Evolutionary conservation across 2,329 filamentous ascomycete species (phyloP).

Genomic region (Didymella sp.): DNA sequence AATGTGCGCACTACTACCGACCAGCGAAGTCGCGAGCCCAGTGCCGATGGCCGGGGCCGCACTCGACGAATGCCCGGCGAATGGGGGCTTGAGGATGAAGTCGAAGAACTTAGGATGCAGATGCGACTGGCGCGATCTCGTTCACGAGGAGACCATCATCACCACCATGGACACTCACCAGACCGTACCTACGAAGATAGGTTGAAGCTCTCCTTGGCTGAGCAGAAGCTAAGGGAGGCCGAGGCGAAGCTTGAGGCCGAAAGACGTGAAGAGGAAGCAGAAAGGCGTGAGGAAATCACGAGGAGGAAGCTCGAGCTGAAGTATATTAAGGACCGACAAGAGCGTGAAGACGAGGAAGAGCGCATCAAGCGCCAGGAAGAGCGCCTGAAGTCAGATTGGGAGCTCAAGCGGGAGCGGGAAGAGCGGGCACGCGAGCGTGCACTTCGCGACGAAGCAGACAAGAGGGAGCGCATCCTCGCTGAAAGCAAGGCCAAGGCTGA

Average conservation of each 20-base stretch:
- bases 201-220: conserved; percentile 45
- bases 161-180: conserved; percentile 31
- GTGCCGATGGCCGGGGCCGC: conserved; percentile 43
- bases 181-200: conserved; percentile 36
- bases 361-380: conserved; percentile 18
- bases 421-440: conserved; percentile 44
- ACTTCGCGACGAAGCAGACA: conserved; percentile 50
- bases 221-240: conserved; percentile 46
- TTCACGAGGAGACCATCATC: conserved; percentile 34
- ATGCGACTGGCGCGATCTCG: conserved; percentile 31
- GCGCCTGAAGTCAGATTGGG: conserved; percentile 14
- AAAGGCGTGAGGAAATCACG: conserved; percentile 49
- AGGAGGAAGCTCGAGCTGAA: conserved; percentile 46
- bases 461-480: conserved; percentile 47
- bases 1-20: conserved; percentile 41
- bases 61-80: conserved; percentile 42
- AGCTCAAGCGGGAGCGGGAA: conserved; percentile 42
- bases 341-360: conserved; percentile 34
- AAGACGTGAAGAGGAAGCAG: conserved; percentile 41
- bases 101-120: conserved; percentile 41
- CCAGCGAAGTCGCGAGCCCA: conserved; percentile 35
- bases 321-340: conserved; percentile 46
- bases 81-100: conserved; percentile 47
- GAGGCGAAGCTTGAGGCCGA: conserved; percentile 45
- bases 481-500: conserved; percentile 51